Evolutionary conservation across 1,284 basidiomycete species (phyloP).

Genomic region (Rhodotorula sp.): DNA sequence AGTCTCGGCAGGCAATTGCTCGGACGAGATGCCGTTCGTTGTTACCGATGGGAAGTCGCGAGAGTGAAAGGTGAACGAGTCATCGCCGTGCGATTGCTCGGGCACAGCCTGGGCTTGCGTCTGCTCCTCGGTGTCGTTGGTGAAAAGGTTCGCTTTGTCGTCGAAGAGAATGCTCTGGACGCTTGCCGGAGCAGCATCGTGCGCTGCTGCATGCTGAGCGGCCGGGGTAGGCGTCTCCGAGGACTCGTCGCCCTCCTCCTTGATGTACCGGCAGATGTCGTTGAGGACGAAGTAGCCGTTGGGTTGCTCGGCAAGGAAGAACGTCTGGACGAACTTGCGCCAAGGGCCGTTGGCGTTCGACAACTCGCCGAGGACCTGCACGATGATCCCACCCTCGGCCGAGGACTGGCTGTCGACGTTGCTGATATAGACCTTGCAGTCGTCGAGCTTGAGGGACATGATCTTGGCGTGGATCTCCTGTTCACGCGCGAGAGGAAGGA

Average conservation of each 20-base stretch:
- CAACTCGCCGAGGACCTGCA: constrained; percentile 95
- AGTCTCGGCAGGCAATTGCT: background rate
- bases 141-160: constrained; percentile 4
- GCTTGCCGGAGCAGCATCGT: constrained; percentile 29
- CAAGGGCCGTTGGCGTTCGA: constrained; percentile 81
- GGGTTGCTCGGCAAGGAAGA: constrained; percentile 98
- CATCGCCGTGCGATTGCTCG: constrained; percentile 22
- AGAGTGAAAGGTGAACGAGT: constrained; percentile 26
- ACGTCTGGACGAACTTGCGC: constrained; percentile 99
- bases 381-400: constrained; percentile 91
- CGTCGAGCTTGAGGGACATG: constrained; percentile 84
- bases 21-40: constrained; percentile 13
- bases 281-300: constrained; percentile 99
- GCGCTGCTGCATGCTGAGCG: background rate
- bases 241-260: constrained; percentile 71
- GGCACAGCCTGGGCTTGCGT: constrained; percentile 14
- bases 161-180: constrained; percentile 29
- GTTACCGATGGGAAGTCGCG: constrained; percentile 28
- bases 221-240: constrained; percentile 31
- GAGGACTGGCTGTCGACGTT: constrained; percentile 63
- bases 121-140: constrained; percentile 15
- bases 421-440: constrained; percentile 72
- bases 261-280: constrained; percentile 97
- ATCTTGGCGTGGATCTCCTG: constrained; percentile 98
- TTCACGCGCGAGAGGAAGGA: background rate